phyloP scores from a whole-genome alignment of 208 protist species.

The Vickermania spadyakhi region DNA sequence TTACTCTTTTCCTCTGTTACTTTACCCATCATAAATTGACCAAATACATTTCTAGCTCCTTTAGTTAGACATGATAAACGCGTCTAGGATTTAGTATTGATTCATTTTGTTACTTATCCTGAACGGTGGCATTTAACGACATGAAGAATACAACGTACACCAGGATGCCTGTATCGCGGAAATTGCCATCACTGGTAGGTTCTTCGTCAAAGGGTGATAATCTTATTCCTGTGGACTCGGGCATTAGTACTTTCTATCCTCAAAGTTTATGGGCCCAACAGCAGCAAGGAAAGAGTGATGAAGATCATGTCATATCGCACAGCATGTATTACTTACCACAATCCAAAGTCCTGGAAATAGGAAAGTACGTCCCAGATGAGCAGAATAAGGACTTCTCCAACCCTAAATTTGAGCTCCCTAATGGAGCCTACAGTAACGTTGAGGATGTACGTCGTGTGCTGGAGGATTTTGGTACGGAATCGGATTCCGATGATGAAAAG shows the following conservation, averaged over 20 bases:
- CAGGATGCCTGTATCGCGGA: too few relatives aligned
- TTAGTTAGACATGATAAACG: too few relatives aligned
- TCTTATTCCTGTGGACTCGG: neutral
- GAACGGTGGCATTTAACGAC: too few relatives aligned
- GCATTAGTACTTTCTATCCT: slow-evolving; percentile 33
- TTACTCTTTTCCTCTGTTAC: too few relatives aligned
- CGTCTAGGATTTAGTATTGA: too few relatives aligned
- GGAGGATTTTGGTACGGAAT: neutral
- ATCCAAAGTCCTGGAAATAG: slow-evolving; percentile 36
- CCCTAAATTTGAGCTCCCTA: slow-evolving; percentile 41
- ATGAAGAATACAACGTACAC: too few relatives aligned
- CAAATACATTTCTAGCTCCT: too few relatives aligned
- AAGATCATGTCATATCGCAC: slow-evolving; percentile 27
- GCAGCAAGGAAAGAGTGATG: slow-evolving; percentile 30
- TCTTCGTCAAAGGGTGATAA: neutral
- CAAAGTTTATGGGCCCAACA: slow-evolving; percentile 63
- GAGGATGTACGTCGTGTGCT: neutral
- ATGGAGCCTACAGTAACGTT: neutral
- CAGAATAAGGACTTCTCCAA: slow-evolving; percentile 71
- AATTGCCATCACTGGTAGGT: too few relatives aligned
- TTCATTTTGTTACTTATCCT: too few relatives aligned
- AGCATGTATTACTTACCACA: slow-evolving; percentile 42
- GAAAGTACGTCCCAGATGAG: slow-evolving; percentile 65
- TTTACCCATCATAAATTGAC: too few relatives aligned
- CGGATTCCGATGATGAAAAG: slow-evolving; percentile 1